Percentiles rank a stretch among this genome's conserved stretches.
phyloP scores from a whole-genome alignment of 257 asterid species.

The Fraxinus excelsior region DNA sequence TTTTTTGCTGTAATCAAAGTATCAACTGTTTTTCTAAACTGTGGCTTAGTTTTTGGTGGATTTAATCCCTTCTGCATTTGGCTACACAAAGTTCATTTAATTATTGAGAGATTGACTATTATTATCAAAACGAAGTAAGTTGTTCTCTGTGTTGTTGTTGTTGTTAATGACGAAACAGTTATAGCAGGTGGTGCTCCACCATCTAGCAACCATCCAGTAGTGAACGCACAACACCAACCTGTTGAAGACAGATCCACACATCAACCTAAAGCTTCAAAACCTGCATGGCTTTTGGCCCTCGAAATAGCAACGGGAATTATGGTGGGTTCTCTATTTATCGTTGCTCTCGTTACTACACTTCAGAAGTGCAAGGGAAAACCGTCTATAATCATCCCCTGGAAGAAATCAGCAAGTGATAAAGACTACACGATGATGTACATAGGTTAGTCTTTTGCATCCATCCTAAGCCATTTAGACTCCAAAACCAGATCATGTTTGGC shows the following conservation, averaged over 20 bases:
- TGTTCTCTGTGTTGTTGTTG: background rate
- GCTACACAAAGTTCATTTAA: background rate
- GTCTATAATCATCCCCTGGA: slow-evolving; percentile 82
- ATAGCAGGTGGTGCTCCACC: slow-evolving; percentile 45
- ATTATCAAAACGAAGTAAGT: background rate
- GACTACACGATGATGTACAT: slow-evolving; percentile 62
- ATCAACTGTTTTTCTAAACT: background rate
- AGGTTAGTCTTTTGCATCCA: slow-evolving; percentile 47
- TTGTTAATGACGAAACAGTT: slow-evolving; percentile 3
- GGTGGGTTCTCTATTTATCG: slow-evolving; percentile 62
- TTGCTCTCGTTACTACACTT: slow-evolving; percentile 57
- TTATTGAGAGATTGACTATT: background rate
- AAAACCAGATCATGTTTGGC: background rate
- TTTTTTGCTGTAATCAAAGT: background rate
- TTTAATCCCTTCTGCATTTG: background rate
- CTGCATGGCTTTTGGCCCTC: slow-evolving; percentile 78
- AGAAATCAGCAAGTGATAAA: slow-evolving; percentile 70
- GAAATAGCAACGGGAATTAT: slow-evolving; percentile 74
- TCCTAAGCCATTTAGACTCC: background rate
- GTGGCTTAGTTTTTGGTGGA: slow-evolving; percentile 5
- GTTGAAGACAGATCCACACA: slow-evolving; percentile 44
- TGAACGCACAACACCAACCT: slow-evolving; percentile 45
- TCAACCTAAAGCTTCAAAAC: slow-evolving; percentile 54
- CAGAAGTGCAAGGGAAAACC: slow-evolving; percentile 70
- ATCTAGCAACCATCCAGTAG: slow-evolving; percentile 43